Percentiles rank a stretch among this genome's conserved stretches.
phyloP scores from a whole-genome alignment of 768 basidiomycete species.

The Boletus pseudo-olivaceus region DNA sequence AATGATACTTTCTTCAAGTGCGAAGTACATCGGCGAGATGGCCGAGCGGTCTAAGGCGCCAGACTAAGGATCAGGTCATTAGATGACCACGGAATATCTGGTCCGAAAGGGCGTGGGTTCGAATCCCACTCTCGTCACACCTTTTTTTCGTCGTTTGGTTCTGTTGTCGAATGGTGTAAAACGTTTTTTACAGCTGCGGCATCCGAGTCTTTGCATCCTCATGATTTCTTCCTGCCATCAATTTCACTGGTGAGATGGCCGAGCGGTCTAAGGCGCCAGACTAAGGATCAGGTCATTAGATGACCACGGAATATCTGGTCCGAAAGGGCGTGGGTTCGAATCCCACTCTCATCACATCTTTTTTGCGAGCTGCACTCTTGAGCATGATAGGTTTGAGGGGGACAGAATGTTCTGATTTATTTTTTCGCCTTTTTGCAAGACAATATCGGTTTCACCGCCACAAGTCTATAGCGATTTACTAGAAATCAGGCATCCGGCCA shows the following conservation, averaged over 20 bases:
- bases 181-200: no score
- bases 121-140: constrained; percentile 37
- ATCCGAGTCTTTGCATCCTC: no score
- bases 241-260: constrained; percentile 41
- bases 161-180: no score
- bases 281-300: constrained; percentile 42
- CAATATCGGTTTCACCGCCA: no score
- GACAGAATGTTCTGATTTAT: no score
- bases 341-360: constrained; percentile 34
- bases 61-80: constrained; percentile 48
- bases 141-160: neutral
- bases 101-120: constrained; percentile 42
- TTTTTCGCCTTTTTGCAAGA: no score
- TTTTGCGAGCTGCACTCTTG: neutral
- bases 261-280: constrained; percentile 64
- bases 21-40: constrained; percentile 34
- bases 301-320: constrained; percentile 33
- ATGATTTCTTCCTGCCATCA: no score
- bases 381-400: no score
- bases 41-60: constrained; percentile 64
- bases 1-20: no score
- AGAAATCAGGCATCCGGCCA: no score
- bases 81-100: constrained; percentile 30
- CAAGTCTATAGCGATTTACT: no score
- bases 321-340: constrained; percentile 43